These are phyloP conservation scores for Entamoeba invadens DNA, from an alignment of 208 protist genomes.

Conservation along the genomic window DNA sequence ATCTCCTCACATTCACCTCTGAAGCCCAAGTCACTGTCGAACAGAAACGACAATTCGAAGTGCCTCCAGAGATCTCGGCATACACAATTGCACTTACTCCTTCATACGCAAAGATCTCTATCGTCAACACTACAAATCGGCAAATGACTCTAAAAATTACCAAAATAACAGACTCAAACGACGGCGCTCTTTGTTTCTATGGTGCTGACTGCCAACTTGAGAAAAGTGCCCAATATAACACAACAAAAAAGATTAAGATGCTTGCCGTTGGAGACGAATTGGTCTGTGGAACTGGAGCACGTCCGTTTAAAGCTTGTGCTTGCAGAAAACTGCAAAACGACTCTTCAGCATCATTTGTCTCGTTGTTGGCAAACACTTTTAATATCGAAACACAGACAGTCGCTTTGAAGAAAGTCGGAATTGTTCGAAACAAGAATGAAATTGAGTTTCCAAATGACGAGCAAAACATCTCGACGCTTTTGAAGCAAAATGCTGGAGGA, in stretches of 20 bases:
- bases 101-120: neutral
- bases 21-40: neutral
- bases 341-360: neutral
- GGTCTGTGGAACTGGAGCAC: neutral
- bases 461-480: neutral
- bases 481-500: neutral
- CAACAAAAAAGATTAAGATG: neutral
- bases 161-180: neutral
- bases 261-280: neutral
- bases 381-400: neutral
- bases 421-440: neutral
- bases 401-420: neutral
- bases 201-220: neutral
- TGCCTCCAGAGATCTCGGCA: neutral
- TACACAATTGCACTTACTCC: neutral
- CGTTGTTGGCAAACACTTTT: neutral
- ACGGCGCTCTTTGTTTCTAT: neutral
- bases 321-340: neutral
- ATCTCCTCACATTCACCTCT: neutral
- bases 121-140: neutral
- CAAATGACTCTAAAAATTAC: neutral
- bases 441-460: neutral
- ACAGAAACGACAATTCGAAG: neutral
- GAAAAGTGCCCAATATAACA: neutral
- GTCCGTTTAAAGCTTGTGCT: neutral